Base-by-base conservation (phyloP, 106 monocot genomes). In the Apostasia shenzhenica region DNA sequence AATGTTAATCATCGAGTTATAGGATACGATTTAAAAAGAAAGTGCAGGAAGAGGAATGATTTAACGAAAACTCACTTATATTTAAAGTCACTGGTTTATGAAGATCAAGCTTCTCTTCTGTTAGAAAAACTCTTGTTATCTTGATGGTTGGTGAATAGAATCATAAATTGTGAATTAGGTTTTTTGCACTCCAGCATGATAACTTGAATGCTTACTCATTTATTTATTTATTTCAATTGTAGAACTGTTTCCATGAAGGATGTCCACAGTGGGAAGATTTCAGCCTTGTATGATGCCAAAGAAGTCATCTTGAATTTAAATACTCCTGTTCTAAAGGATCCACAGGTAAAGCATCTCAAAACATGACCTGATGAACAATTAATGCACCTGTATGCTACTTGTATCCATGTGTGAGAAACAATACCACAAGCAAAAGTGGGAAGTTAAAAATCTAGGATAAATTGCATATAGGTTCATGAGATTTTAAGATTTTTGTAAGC, bases 201-300 rank as follows among this genome's bases (percentile, higher is more conserved):
- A 26, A 10, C 2, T 9, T 59, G 1, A 39, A 6, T 51, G 8
- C 26, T 26, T 57, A 13, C 14, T 57, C 8, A 61, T 49, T 6
- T 54, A 54, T 41, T 12, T 41, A n/a, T 49, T 38, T 41, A 2
- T 39, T 69, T 53, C 54, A 45, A 42, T 61, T 51, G 38, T 70
- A 85, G 91, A 46, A 76, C 14, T 47, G 77, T 99, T 39, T 64
- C 70, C 54, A 45, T 90, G 77, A 99, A 85, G 80, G 89, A 99
- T 62, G 71, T 87, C 40, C n/a, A 66, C 1, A 99, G 62, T 54
- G 89, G 87, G 57, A 57, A 83, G 48, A 57, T 42, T n/a, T 57
- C 53, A 2, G 56, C 80, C 14, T 39, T 99, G 5, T 92, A 99
- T 62, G 77, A 92, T 75, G 97, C 92, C 8, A 75, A 75, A 59